Evolutionary conservation across 352 stramenopile genomes (phyloP).

Genomic region (Pythium sp.): DNA sequence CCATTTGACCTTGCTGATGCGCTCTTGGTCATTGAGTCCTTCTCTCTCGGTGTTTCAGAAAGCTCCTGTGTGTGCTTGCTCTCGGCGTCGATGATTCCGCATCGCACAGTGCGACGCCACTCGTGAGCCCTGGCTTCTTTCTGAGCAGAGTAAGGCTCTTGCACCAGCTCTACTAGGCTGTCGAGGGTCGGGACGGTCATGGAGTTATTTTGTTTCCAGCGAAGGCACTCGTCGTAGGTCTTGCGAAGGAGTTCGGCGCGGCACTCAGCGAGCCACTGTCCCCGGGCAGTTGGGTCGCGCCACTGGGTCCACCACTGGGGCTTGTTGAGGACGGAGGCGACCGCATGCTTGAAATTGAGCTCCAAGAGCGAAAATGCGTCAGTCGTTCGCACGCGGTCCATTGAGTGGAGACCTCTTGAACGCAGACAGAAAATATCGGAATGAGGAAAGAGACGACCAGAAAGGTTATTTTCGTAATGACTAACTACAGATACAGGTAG

Average conservation of each 20-base stretch:
- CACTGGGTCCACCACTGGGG: slow-evolving; percentile 17
- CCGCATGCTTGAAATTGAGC: slow-evolving; percentile 4
- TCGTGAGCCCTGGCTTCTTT: background rate
- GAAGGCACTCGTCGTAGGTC: background rate
- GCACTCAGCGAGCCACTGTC: slow-evolving; percentile 5
- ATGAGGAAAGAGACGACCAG: no score
- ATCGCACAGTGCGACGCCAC: background rate
- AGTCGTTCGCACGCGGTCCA: background rate
- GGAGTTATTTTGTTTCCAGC: background rate
- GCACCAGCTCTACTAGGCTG: background rate
- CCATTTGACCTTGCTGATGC: background rate
- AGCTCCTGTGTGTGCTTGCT: no score
- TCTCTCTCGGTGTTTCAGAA: no score
- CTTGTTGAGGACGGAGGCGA: slow-evolving; percentile 1
- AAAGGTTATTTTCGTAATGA: no score
- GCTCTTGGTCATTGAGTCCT: no score
- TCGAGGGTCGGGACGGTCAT: background rate
- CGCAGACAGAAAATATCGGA: no score
- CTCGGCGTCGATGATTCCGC: no score
- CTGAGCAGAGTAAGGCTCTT: background rate
- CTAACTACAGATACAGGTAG: no score
- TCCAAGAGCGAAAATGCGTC: slow-evolving; percentile 13
- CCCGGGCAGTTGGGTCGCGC: slow-evolving; percentile 1
- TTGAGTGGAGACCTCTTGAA: background rate
- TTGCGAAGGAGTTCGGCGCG: slow-evolving; percentile 9